Evolutionary conservation across 805 yeast genomes (phyloP).

Genomic region (Yarrowia sp.): DNA sequence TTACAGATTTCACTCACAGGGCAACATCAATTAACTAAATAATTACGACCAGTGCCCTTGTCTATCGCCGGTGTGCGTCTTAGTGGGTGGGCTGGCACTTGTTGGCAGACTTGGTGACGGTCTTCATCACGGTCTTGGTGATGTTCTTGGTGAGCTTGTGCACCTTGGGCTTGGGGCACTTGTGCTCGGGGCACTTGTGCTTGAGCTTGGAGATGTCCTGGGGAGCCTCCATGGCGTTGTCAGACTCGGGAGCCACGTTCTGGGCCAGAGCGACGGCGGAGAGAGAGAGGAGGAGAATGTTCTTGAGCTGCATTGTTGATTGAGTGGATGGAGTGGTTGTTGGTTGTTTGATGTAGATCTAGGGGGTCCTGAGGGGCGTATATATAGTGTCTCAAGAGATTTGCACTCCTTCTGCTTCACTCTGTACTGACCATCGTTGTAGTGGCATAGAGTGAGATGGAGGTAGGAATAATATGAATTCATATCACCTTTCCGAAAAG

Average conservation of each 20-base stretch:
- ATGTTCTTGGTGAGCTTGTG: conserved; percentile 34
- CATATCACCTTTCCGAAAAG: neutral
- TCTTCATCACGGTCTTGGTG: conserved; percentile 11
- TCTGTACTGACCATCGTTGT: neutral
- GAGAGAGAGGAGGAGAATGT: conserved; percentile 34
- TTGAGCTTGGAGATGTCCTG: conserved; percentile 29
- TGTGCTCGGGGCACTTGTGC: conserved; percentile 30
- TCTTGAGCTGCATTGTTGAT: conserved; percentile 33
- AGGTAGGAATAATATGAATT: neutral
- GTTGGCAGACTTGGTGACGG: conserved; percentile 25
- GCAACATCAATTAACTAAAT: too few relatives aligned
- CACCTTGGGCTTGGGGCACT: conserved; percentile 35
- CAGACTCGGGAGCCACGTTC: conserved; percentile 13
- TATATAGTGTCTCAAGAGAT: neutral
- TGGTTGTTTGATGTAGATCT: conserved; percentile 12
- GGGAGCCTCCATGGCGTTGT: conserved; percentile 22
- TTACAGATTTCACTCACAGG: too few relatives aligned
- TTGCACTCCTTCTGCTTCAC: neutral
- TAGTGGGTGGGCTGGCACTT: conserved; percentile 31
- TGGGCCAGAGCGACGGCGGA: conserved; percentile 30
- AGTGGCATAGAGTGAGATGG: neutral
- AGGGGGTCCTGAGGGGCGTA: neutral
- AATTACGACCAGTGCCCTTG: too few relatives aligned
- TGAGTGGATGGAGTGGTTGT: conserved; percentile 5
- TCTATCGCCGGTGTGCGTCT: neutral